phyloP scores from a whole-genome alignment of 2,329 filamentous ascomycete genomes.

The Alternaria consortialis region DNA sequence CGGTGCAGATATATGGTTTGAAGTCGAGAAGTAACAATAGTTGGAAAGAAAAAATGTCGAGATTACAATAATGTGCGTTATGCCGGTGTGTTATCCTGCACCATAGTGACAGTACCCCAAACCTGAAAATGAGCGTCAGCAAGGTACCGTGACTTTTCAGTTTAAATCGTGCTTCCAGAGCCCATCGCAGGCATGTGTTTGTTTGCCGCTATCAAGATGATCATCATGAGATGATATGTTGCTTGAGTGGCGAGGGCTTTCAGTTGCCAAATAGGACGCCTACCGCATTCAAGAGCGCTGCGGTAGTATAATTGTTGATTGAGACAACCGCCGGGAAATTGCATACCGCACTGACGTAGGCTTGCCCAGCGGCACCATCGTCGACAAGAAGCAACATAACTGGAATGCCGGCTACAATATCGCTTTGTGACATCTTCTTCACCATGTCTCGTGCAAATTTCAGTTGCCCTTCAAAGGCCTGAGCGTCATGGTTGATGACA shows the following conservation, averaged over 20 bases:
- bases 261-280: constrained; percentile 37
- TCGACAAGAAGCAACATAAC: constrained; percentile 40
- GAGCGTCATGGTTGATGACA: constrained; percentile 30
- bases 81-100: background rate
- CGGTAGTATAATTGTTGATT: constrained; percentile 40
- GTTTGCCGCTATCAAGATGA: background rate
- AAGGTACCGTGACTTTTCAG: background rate
- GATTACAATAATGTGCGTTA: background rate
- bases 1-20: background rate
- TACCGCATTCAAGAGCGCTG: constrained; percentile 37
- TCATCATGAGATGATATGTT: background rate
- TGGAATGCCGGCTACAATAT: constrained; percentile 30
- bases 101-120: background rate
- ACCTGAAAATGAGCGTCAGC: background rate
- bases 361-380: constrained; percentile 20
- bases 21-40: no score
- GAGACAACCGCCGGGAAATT: constrained; percentile 42
- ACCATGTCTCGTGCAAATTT: constrained; percentile 39
- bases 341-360: constrained; percentile 31
- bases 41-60: background rate
- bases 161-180: background rate
- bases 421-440: constrained; percentile 24
- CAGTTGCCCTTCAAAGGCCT: constrained; percentile 43
- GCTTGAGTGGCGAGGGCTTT: background rate
- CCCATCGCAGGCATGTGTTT: rapidly evolving